phyloP scores from a whole-genome alignment of 2,329 filamentous ascomycete species.

The Corniculantispora saksenae region DNA sequence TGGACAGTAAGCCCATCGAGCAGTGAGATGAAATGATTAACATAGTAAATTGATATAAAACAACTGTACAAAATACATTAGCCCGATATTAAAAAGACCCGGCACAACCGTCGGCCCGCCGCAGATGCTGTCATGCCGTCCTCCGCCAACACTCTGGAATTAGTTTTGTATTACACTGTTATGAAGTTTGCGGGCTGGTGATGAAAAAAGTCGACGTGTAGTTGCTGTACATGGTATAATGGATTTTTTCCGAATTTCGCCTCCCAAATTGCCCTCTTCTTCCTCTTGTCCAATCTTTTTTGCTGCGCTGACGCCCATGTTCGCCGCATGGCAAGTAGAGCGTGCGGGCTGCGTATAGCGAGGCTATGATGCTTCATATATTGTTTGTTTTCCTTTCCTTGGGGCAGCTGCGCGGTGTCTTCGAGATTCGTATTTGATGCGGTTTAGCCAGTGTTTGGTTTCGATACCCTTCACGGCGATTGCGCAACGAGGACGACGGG shows the following conservation, averaged over 20 bases:
- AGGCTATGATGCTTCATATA: background rate
- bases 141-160: background rate
- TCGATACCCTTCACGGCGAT: background rate
- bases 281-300: conserved; percentile 10
- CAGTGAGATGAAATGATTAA: background rate
- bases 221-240: conserved; percentile 19
- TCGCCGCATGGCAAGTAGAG: background rate
- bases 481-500: background rate
- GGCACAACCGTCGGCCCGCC: conserved; percentile 15
- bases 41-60: conserved; percentile 5
- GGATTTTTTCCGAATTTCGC: background rate
- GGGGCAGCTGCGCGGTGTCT: background rate
- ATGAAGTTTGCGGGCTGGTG: background rate
- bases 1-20: no score
- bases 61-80: conserved; percentile 8
- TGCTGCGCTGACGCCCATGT: background rate
- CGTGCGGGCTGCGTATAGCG: background rate
- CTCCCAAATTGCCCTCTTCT: conserved; percentile 1
- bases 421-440: background rate
- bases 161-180: conserved; percentile 14
- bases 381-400: background rate
- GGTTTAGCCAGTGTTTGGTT: background rate
- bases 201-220: conserved; percentile 22
- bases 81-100: conserved; percentile 11
- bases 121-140: conserved; percentile 1